These are phyloP conservation scores for Aspergillus cavernicola DNA, from an alignment of 495 filamentous ascomycete genomes.

Conservation along the genomic window DNA sequence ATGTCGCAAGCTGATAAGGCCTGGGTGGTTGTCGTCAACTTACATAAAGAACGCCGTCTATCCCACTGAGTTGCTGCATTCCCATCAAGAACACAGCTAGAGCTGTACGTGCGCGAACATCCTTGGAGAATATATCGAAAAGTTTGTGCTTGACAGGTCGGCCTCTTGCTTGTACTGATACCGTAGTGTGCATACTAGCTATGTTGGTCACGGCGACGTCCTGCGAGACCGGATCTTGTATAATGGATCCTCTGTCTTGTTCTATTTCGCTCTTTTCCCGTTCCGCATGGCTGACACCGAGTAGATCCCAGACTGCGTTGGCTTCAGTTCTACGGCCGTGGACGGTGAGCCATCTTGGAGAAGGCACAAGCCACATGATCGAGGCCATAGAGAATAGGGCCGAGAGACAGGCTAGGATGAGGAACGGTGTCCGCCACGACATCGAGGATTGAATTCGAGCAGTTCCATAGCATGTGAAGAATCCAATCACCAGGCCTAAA, in stretches of 20 bases:
- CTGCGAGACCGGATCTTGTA: constrained; percentile 1
- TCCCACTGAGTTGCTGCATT: constrained; percentile 47
- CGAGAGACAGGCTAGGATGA: constrained; percentile 41
- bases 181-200: background rate
- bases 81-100: constrained; percentile 43
- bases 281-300: constrained; percentile 49
- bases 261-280: constrained; percentile 46
- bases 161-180: background rate
- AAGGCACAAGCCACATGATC: constrained; percentile 37
- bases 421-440: constrained; percentile 56
- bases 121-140: constrained; percentile 37
- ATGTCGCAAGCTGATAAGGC: too few relatives aligned
- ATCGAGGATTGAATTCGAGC: constrained; percentile 46
- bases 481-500: constrained; percentile 50
- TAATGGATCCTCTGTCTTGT: constrained; percentile 14
- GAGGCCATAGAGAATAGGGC: constrained; percentile 35
- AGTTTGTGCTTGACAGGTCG: constrained; percentile 16
- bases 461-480: constrained; percentile 61
- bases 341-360: constrained; percentile 49
- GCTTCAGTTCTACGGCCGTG: constrained; percentile 37
- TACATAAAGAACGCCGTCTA: constrained; percentile 51
- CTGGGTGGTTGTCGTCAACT: constrained; percentile 15
- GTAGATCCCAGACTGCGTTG: constrained; percentile 33
- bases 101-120: constrained; percentile 34
- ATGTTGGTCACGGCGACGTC: constrained; percentile 3